Base-by-base conservation (phyloP, 441 rosid genomes). In the Manihot esculenta region DNA sequence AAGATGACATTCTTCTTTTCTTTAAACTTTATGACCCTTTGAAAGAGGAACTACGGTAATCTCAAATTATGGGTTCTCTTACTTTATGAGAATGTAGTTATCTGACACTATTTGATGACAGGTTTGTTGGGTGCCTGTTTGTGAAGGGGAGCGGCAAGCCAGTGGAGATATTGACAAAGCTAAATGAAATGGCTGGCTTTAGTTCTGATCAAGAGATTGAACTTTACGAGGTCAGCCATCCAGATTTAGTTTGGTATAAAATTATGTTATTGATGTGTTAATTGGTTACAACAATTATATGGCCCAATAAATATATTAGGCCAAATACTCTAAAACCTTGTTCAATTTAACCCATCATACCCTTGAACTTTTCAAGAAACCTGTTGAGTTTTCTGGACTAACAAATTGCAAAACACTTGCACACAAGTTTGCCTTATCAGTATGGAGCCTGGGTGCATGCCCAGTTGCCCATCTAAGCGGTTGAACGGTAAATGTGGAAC, bases 181-280 rank as follows among this genome's bases (percentile, higher is more conserved):
- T 96, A 72, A 93, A 93, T 82, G 84, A 89, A 83, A 85, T 96
- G 97, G 97, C 96, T 72, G 96, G 97, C 72, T 96, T 87, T 84
- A 63, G 81, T 68, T 83, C 93, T 73, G 96, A 91, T 80, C 87
- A 88, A 73, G 97, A 90, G 77, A 84, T 96, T 63, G 92, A 91
- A 51, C 89, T 96, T 70, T 93, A 83, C 55, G 99, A 96, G 98
- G 99, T 93, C 75, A 44, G 74, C 47, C 17, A 35, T 44, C 27
- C 35, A 60, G 50, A 54, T 71, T 57, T 51, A 24, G 54, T 55
- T 63, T 51, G 45, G 61, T 27, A 23, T 21, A 15, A 1, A 38
- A 17, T 45, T 1, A 12, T 41, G 18, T 33, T 53, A 15, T 38
- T 20, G 18, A 2, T 70, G 62, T 15, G 7, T 59, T 20, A 20